Evolutionary conservation across 2,329 filamentous ascomycete genomes (phyloP).

Genomic region (Talaromyces sp.): DNA sequence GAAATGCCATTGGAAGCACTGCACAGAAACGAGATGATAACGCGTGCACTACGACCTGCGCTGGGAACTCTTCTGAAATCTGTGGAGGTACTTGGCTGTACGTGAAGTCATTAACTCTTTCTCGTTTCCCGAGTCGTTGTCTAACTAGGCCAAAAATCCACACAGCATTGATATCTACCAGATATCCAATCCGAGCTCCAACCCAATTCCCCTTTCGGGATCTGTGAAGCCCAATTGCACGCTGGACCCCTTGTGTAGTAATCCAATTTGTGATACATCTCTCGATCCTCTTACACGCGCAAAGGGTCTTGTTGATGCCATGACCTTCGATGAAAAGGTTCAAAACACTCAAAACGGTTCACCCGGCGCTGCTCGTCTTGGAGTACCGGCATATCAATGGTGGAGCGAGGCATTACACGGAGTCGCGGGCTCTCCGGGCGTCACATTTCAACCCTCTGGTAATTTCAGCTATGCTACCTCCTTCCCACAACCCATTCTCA

Average conservation of each 20-base stretch:
- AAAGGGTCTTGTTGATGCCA: background rate
- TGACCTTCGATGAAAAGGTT: slow-evolving; percentile 7
- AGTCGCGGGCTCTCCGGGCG: slow-evolving; percentile 46
- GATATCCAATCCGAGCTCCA: slow-evolving; percentile 3
- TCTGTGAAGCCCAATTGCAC: slow-evolving; percentile 4
- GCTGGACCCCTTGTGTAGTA: background rate
- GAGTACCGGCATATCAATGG: slow-evolving; percentile 9
- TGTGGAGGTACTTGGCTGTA: slow-evolving; percentile 9
- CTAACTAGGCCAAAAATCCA: background rate
- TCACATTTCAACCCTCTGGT: slow-evolving; percentile 47
- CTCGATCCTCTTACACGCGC: background rate
- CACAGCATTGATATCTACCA: slow-evolving; percentile 8
- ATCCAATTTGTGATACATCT: slow-evolving; percentile 1
- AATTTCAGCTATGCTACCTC: slow-evolving; percentile 57
- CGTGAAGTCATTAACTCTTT: background rate
- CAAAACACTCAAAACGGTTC: slow-evolving; percentile 1
- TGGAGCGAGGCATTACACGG: slow-evolving; percentile 54
- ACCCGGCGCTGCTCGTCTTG: background rate
- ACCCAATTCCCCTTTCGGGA: background rate
- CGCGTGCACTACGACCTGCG: background rate
- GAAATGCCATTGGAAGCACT: background rate
- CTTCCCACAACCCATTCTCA: slow-evolving; percentile 58
- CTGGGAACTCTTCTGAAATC: slow-evolving; percentile 3
- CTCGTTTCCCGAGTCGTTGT: background rate
- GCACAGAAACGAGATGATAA: background rate